Base-by-base conservation (phyloP, 208 protist species). In the Trypanosoma boissoni region DNA sequence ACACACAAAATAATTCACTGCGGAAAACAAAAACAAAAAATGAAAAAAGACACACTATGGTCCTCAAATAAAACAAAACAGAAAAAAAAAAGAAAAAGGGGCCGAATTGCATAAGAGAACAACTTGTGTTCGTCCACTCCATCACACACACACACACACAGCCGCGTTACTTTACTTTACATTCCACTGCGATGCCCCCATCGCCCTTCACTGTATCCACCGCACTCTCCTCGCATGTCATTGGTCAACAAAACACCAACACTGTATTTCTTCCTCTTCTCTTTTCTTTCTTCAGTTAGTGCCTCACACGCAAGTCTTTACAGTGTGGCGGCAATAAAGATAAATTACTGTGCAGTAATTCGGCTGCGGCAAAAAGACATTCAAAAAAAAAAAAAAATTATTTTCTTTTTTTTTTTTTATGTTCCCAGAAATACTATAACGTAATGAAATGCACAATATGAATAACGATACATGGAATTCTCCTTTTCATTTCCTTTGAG, bases 11-110 rank as follows among this genome's bases (percentile, higher is more conserved):
- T 28, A 18, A 54, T 0, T 28, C 18, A 32, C 31, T 57, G 27
- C 2, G 36, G 31, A 29, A 63, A 28, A 26, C 20, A 37, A 23
- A 42, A 42, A 56, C 12, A 21, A 37, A 44, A 34, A 41, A 56
- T 61, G 34, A 64, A 55, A 69, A 46, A 39, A 66, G 21, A 20
- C 37, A 41, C 14, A 18, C 14, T 24, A 45, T 18, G 12, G 6
- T 4, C 36, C 20, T 23, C n/a, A 52, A 37, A 42, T 51, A 31
- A 31, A 49, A 61, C 55, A 59, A 58, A 55, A 49, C 55, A 57
- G 37, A 62, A 43, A 68, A 69, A 23, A 64, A 51, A 42, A 68
- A 58, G 29, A 34, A 42, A 12, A 42, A 53, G 4, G 7, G 14
- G 4, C 2, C 21, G 24, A n/a, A 24, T 49, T 45, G 23, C 28